These are phyloP conservation scores for Wickerhamiella cacticola DNA, from an alignment of 805 yeast genomes.

Conservation along the genomic window DNA sequence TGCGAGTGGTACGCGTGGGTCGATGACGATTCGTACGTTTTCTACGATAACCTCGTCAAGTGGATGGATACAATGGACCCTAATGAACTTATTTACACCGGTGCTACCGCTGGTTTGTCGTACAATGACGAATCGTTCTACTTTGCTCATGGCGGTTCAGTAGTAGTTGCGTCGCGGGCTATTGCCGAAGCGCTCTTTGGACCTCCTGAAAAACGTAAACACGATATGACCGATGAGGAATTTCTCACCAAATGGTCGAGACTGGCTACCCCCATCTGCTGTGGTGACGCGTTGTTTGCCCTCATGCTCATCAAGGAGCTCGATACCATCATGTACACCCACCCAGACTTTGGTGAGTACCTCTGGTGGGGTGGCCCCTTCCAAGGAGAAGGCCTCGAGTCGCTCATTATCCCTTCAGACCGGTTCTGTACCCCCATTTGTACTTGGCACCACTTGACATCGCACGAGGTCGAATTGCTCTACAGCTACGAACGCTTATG, in stretches of 20 bases:
- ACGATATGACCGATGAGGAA: constrained; percentile 1
- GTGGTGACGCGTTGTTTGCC: constrained; percentile 31
- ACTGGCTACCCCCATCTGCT: constrained; percentile 23
- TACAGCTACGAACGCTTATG: constrained; percentile 28
- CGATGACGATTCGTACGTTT: constrained; percentile 30
- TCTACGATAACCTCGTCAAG: constrained; percentile 24
- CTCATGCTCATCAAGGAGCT: constrained; percentile 23
- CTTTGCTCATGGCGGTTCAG: constrained; percentile 34
- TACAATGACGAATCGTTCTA: constrained; percentile 10
- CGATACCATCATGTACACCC: constrained; percentile 14
- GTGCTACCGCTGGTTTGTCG: constrained; percentile 17
- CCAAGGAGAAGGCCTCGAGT: constrained; percentile 28
- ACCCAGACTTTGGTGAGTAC: constrained; percentile 14
- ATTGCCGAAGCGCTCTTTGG: constrained; percentile 26
- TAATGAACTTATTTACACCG: constrained; percentile 25
- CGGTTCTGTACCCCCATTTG: constrained; percentile 28
- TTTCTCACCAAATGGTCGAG: constrained; percentile 20
- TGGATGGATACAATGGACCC: constrained; percentile 25
- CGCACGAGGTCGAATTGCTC: constrained; percentile 27
- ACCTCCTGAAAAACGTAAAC: constrained; percentile 18
- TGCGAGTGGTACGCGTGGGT: constrained; percentile 31
- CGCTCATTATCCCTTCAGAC: constrained; percentile 17
- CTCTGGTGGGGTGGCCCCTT: constrained; percentile 18
- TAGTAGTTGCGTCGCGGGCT: constrained; percentile 27
- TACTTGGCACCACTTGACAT: constrained; percentile 28